Percentiles rank a stretch among this genome's conserved stretches.
These are phyloP conservation scores for Trichoderma citrinoviride DNA, from an alignment of 2,329 filamentous ascomycete genomes.

Conservation along the genomic window DNA sequence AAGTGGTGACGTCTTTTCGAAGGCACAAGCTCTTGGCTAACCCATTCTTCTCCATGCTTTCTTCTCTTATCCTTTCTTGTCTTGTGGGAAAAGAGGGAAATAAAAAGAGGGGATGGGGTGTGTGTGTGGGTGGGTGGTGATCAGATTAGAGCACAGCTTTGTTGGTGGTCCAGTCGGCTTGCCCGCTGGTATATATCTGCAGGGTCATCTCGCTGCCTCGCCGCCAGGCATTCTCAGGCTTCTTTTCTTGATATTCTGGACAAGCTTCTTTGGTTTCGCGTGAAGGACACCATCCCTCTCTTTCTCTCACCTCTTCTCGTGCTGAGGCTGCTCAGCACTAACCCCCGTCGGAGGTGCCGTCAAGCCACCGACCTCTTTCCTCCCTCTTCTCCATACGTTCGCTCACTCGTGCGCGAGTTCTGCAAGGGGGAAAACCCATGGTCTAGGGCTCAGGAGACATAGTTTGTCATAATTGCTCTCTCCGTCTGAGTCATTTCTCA, in stretches of 20 bases:
- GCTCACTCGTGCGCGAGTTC: neutral
- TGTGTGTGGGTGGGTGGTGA: neutral
- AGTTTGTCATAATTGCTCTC: neutral
- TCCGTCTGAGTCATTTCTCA: conserved; percentile 14
- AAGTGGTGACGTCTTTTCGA: conserved; percentile 17
- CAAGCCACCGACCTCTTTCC: neutral
- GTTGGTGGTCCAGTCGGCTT: conserved; percentile 7
- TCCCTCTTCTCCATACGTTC: neutral
- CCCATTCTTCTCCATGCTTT: too few relatives aligned
- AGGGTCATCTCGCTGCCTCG: conserved; percentile 17
- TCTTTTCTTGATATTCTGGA: conserved; percentile 13
- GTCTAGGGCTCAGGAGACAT: neutral
- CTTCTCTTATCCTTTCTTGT: neutral
- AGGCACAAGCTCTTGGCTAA: neutral
- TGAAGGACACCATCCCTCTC: neutral
- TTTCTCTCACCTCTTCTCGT: neutral
- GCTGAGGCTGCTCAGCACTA: conserved; percentile 9
- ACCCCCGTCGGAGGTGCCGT: conserved; percentile 8
- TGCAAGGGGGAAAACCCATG: neutral
- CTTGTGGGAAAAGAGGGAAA: neutral
- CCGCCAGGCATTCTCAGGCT: conserved; percentile 8
- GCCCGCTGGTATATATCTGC: conserved; percentile 18
- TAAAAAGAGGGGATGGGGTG: too few relatives aligned
- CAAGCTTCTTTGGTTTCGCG: neutral
- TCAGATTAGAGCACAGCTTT: neutral